These are phyloP conservation scores for Dioszegia aurantiaca DNA, from an alignment of 768 basidiomycete genomes.

Conservation along the genomic window DNA sequence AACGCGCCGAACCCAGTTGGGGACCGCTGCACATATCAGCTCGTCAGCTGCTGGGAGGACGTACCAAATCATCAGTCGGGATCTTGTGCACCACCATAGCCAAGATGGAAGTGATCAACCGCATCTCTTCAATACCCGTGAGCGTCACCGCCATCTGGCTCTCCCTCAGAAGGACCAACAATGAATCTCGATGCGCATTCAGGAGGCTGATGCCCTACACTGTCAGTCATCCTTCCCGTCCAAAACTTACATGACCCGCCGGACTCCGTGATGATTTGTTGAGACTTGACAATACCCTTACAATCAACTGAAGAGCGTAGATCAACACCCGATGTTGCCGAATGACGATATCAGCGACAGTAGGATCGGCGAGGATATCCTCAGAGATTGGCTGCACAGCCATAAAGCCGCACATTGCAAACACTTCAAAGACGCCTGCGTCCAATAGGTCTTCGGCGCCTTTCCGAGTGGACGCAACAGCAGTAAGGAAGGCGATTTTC, in stretches of 20 bases:
- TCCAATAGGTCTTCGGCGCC: constrained; percentile 85
- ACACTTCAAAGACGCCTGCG: constrained; percentile 66
- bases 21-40: constrained; percentile 31
- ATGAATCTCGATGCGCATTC: constrained; percentile 74
- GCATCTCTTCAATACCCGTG: constrained; percentile 71
- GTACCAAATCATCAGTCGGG: constrained; percentile 72
- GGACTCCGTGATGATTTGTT: constrained; percentile 53
- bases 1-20: constrained; percentile 75
- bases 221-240: constrained; percentile 2
- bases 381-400: constrained; percentile 79
- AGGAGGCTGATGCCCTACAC: constrained; percentile 74
- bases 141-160: constrained; percentile 64
- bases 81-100: constrained; percentile 67
- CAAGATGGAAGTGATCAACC: constrained; percentile 72
- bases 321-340: constrained; percentile 88
- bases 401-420: constrained; percentile 82
- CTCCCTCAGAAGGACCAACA: constrained; percentile 76
- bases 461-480: constrained; percentile 73
- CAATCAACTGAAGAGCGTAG: constrained; percentile 77
- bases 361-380: constrained; percentile 31
- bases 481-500: constrained; percentile 83
- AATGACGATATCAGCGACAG: constrained; percentile 56
- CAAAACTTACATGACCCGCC: constrained; percentile 34
- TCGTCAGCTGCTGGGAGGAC: constrained; percentile 38
- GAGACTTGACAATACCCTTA: constrained; percentile 72